Evolutionary conservation across 805 yeast genomes (phyloP), one percentile per base, ranked within the genome.

Genomic region (Candida fluviatilis): DNA sequence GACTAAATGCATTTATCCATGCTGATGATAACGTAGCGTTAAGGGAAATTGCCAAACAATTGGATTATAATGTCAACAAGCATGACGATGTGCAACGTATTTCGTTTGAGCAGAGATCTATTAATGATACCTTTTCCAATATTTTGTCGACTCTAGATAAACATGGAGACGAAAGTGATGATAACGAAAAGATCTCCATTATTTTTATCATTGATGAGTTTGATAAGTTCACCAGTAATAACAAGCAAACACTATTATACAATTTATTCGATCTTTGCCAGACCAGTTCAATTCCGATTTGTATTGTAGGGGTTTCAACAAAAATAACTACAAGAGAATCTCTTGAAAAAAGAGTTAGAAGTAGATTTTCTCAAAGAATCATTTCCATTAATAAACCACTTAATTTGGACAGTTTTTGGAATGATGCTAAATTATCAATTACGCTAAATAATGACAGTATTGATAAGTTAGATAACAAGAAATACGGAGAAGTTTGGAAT

Each of bases 221-320:
- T 40, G 97, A 93, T 38, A 67, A 71, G 27, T 93, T 83, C 62
- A 82, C 95, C 0, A 65, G 68, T 10, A 80, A 76, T 39, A 69
- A 75, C 11, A 81, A 86, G 46, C 99, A 93, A 57, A 84, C 95
- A 0, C 65, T 93, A 36, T 62, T 93, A 4, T 93, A 93, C 57
- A 91, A 90, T 50, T 62, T 93, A 31, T 85, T 93, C 55, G 98
- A 93, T 51, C 69, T 90, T 50, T 80, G 95, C 2, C 95, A 88
- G 53, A 73, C 64, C 40, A 71, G 78, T 14, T 69, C 76, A 2
- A 70, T 76, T 2, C 95, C 96, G 1, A 78, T 90, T 4, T 76
- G 93, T 36, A 85, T 91, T 4, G 58, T 93, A 34, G 97, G 98
- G 2, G 60, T 83, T 10, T 81, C 95, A 1, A 73, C 90, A 1